Evolutionary conservation across 2,329 filamentous ascomycete genomes (phyloP).

Genomic region (Sclerotinia glacialis): DNA sequence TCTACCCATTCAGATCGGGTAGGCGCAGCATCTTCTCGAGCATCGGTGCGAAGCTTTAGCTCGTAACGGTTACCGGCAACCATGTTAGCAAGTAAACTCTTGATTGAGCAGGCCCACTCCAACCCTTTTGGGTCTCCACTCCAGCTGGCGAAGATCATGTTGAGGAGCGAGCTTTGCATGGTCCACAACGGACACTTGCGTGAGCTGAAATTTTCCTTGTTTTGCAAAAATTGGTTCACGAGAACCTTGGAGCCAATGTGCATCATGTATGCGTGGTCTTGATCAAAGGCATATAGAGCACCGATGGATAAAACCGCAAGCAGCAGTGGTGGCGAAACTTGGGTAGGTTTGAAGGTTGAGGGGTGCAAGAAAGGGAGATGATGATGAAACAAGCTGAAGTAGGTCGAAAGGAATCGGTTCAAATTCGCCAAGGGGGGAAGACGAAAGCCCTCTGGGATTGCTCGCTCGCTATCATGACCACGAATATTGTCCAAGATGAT

Average conservation of each 20-base stretch:
- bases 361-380: slow-evolving; percentile 95
- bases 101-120: slow-evolving; percentile 98
- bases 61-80: slow-evolving; percentile 96
- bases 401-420: slow-evolving; percentile 91
- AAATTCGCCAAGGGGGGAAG: slow-evolving; percentile 76
- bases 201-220: slow-evolving; percentile 98
- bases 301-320: slow-evolving; percentile 92
- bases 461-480: slow-evolving; percentile 73
- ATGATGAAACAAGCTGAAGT: slow-evolving; percentile 96
- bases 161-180: slow-evolving; percentile 93
- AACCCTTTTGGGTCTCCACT: slow-evolving; percentile 96
- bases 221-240: slow-evolving; percentile 94
- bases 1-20: slow-evolving; percentile 91
- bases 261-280: slow-evolving; percentile 93
- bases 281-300: slow-evolving; percentile 93
- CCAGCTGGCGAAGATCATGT: slow-evolving; percentile 99
- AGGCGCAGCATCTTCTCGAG: slow-evolving; percentile 71
- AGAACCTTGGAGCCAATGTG: slow-evolving; percentile 97
- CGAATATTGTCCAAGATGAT: slow-evolving; percentile 84
- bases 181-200: slow-evolving; percentile 97
- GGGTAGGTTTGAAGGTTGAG: slow-evolving; percentile 78
- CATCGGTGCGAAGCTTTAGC: slow-evolving; percentile 87
- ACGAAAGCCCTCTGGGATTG: slow-evolving; percentile 84
- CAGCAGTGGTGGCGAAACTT: slow-evolving; percentile 77
- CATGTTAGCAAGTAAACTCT: slow-evolving; percentile 97